phyloP scores from a whole-genome alignment of 192 early-diverging fungal species.

The Phlyctochytrium bullatum region DNA sequence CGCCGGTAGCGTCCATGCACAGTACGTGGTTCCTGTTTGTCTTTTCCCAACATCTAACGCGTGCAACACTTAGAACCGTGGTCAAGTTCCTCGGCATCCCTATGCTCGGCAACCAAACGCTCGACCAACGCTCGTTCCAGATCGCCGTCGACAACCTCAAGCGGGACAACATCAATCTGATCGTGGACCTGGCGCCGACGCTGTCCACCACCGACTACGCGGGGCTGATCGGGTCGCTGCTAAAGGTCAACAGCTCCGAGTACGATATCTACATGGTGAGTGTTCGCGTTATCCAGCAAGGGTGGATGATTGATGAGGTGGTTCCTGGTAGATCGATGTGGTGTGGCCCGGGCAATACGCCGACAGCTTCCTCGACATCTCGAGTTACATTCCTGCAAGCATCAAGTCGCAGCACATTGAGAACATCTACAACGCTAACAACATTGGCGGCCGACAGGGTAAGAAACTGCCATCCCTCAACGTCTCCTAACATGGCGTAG shows the following conservation, averaged over 20 bases:
- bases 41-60: no score
- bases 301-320: no score
- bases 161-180: neutral
- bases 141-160: neutral
- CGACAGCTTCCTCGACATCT: slow-evolving; percentile 1
- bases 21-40: no score
- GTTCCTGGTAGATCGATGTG: slow-evolving; percentile 12
- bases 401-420: neutral
- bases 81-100: neutral
- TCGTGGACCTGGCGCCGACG: neutral
- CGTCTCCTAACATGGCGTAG: neutral
- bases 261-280: neutral
- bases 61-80: no score
- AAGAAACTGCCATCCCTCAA: neutral
- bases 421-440: neutral
- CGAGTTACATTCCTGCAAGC: neutral
- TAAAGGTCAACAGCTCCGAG: neutral
- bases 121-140: neutral
- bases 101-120: neutral
- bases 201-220: neutral
- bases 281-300: no score
- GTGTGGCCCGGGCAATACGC: slow-evolving; percentile 4
- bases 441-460: neutral
- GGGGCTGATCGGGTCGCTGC: neutral
- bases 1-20: no score